Evolutionary conservation across 257 asterid species (phyloP), one percentile per base, ranked within the genome.

Genomic region (Solanum sejunctum): DNA sequence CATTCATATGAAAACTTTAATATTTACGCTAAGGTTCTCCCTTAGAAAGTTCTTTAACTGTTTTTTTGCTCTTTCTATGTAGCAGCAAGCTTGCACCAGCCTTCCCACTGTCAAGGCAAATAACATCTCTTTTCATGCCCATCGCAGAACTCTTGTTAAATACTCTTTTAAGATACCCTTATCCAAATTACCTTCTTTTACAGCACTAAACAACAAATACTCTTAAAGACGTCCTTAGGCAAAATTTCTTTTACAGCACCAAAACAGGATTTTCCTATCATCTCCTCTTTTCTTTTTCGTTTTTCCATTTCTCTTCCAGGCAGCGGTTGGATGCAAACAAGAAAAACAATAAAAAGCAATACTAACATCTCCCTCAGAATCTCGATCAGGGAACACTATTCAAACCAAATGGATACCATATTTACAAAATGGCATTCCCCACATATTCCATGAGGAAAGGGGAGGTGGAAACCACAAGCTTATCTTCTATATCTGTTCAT

Each of bases 351-450:
- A 51, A 16, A 17, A 78, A 54, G 12, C 49, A 54, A 16, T 36
- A 78, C 54, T 52, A 52, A 78, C 23, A 78, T 52, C 64, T 54
- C 83, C 66, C 66, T 52, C 18, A 6, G 66, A 64, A 52, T 28
- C 45, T 77, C 16, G 10, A 51, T 77, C 28, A 70, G 10, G 67
- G 81, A 83, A 52, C 69, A 75, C 84, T 78, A 56, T 20, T 51
- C 58, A 47, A 49, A 72, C 83, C 83, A 84, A 87, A 75, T 69
- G 69, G 51, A 75, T 23, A 13, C 47, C 7, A 82, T 89, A 93
- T 91, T 81, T 91, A 93, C 94, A 92, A 83, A 84, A 64, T 82
- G 87, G 54, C 85, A 69, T 82, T 66, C 89, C 64, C 87, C 90
- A 66, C 55, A 10, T 23, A 51, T 80, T 47, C 47, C 84, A 75